A percentile compares a stretch with the other conserved stretches of the same genome.
phyloP scores from a whole-genome alignment of 768 basidiomycete genomes.

The Tylopilus vinaceipallidus region DNA sequence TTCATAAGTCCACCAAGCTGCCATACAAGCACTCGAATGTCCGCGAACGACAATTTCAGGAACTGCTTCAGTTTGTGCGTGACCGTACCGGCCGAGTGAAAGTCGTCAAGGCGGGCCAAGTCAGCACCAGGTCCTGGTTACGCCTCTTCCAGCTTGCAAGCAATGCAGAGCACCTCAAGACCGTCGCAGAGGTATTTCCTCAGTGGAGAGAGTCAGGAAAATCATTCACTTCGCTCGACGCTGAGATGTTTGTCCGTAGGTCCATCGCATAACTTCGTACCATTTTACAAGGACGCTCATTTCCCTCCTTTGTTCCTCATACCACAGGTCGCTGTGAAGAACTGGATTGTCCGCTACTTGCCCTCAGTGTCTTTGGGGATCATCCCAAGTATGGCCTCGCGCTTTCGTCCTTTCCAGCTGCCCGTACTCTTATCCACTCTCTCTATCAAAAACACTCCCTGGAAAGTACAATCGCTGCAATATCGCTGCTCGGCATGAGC shows the following conservation, averaged over 20 bases:
- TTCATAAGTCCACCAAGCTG: not conserved
- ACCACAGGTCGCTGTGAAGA: conserved; percentile 59
- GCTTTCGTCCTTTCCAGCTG: conserved; percentile 47
- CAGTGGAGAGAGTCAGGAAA: conserved; percentile 46
- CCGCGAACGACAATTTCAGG: conserved; percentile 23
- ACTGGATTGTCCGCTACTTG: conserved; percentile 52
- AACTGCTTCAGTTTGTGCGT: conserved; percentile 26
- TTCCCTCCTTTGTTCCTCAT: not conserved
- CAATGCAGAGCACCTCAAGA: conserved; percentile 48
- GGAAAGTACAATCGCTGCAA: conserved; percentile 45
- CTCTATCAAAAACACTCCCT: conserved; percentile 48
- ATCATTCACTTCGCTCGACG: conserved; percentile 37
- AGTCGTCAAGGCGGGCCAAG: conserved; percentile 31
- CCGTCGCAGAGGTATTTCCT: conserved; percentile 46
- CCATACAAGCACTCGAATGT: not conserved
- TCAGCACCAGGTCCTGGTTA: conserved; percentile 48
- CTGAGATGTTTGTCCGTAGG: conserved; percentile 56
- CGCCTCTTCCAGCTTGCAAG: conserved; percentile 50
- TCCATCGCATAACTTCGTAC: conserved; percentile 7
- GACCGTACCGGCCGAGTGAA: conserved; percentile 31
- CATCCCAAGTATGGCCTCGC: conserved; percentile 58
- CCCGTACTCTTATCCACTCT: conserved; percentile 56
- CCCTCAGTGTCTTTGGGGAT: conserved; percentile 59
- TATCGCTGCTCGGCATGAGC: conserved; percentile 55
- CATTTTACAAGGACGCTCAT: not conserved